A percentile compares a stretch with the other conserved stretches of the same genome.
These are phyloP conservation scores for Arabis hirsuta DNA, from an alignment of 345 rosid genomes.

Conservation along the genomic window DNA sequence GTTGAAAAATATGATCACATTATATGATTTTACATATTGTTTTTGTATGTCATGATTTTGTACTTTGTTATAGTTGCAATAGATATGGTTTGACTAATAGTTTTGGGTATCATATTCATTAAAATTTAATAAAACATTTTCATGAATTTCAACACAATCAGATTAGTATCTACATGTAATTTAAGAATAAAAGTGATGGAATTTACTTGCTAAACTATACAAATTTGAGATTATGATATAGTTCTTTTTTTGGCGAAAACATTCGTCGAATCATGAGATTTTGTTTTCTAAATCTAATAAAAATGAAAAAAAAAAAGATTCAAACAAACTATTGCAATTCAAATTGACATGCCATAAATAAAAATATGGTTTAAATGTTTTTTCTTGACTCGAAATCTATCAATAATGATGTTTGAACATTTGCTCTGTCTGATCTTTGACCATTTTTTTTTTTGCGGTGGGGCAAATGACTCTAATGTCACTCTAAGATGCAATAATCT, in stretches of 20 bases:
- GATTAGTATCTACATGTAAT: background rate
- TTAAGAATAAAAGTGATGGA: background rate
- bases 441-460: constrained; percentile 13
- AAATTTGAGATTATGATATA: background rate
- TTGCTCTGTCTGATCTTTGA: constrained; percentile 30
- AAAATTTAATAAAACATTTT: background rate
- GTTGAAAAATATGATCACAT: background rate
- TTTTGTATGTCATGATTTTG: background rate
- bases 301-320: background rate
- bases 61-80: background rate
- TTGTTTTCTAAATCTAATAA: constrained; percentile 3
- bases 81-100: constrained; percentile 1
- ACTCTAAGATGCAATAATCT: constrained; percentile 17
- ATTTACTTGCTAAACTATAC: background rate
- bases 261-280: constrained; percentile 12
- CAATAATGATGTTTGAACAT: constrained; percentile 15
- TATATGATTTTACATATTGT: background rate
- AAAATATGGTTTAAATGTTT: background rate
- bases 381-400: background rate
- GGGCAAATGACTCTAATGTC: constrained; percentile 19
- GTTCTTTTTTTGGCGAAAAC: background rate
- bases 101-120: background rate
- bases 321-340: constrained; percentile 1
- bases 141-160: background rate
- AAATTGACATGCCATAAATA: constrained; percentile 18